Conservation (phyloP, 2,329 filamentous ascomycete genomes). For the Alternaria sp. region DNA sequence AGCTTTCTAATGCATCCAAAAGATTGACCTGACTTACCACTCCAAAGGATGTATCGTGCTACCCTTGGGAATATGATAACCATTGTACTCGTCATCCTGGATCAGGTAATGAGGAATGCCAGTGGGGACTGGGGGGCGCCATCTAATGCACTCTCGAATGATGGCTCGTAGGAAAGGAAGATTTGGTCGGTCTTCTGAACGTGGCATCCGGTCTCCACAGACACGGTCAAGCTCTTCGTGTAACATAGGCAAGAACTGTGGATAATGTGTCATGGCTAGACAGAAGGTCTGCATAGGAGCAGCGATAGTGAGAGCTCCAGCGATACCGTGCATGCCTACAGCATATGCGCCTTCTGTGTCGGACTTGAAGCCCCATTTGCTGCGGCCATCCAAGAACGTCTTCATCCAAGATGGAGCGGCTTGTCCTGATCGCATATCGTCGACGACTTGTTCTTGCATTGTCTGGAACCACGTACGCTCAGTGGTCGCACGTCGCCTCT, state of each 20-base stretch:
- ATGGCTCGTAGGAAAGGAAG: constrained; percentile 51
- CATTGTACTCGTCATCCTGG: constrained; percentile 65
- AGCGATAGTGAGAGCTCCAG: constrained; percentile 57
- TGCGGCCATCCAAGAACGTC: constrained; percentile 52
- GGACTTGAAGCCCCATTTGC: constrained; percentile 52
- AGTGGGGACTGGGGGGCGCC: constrained; percentile 56
- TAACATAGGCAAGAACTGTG: constrained; percentile 53
- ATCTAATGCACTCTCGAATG: constrained; percentile 53
- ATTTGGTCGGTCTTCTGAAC: constrained; percentile 49
- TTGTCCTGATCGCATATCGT: constrained; percentile 45
- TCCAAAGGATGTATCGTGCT: constrained; percentile 55
- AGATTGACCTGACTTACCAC: constrained; percentile 43
- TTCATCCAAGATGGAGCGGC: constrained; percentile 55
- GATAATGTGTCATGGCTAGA: constrained; percentile 56
- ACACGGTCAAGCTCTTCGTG: constrained; percentile 53
- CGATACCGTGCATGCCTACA: constrained; percentile 59
- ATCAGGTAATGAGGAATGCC: constrained; percentile 64
- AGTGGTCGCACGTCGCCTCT: constrained; percentile 53
- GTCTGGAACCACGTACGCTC: constrained; percentile 55
- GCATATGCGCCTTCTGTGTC: constrained; percentile 57
- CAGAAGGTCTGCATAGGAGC: constrained; percentile 59
- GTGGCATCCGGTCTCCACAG: constrained; percentile 49
- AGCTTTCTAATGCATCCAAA: constrained; percentile 4
- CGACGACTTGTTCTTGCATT: constrained; percentile 54
- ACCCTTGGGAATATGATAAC: constrained; percentile 66